Base-by-base conservation (phyloP, 306 rosid species). In the Alnus glutinosa region DNA sequence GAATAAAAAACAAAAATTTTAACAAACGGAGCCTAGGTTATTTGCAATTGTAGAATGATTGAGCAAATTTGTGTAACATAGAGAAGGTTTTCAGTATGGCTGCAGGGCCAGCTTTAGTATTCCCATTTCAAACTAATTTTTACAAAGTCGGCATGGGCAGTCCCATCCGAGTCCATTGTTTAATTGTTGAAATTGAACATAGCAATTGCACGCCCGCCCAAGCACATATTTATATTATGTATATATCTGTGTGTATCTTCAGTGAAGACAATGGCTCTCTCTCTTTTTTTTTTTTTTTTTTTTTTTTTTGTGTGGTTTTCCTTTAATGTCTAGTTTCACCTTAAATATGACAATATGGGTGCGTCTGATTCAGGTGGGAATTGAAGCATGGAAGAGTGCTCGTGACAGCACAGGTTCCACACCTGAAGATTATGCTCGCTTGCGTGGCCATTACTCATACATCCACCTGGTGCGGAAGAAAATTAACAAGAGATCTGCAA, bases 371-470 rank as follows among this genome's bases (percentile, higher is more conserved):
- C 86, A 92, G 98, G 97, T 90, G 84, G 98, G 98, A 88, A 82
- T 92, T 68, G 92, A 92, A 86, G 98, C 96, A 11, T 94, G 98
- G 97, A 89, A 87, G 81, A 90, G 75, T 78, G 89, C 92, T 8
- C 85, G 84, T 50, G 98, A 94, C 83, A 79, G 84, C 75, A 89
- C 93, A 1, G 98, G 98, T 13, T 90, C 86, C 59, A 94, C 97
- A 7, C 98, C 98, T 1, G 89, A 92, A 73, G 97, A 94, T 83
- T 92, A 92, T 78, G 98, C 97, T 12, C 85, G 89, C 66, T 81
- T 90, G 49, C 91, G 89, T 5, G 96, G 96, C 71, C 87, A 87
- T 81, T 94, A 82, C 83, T 71, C 91, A 5, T 94, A 94, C 83
- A 82, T 92, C 64, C 93, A 88, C 81, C 86, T 92, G 55, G 89